Percentiles rank a stretch among this genome's conserved stretches.
Evolutionary conservation across 768 basidiomycete species (phyloP).

Genomic region (Exidia glandulosa): DNA sequence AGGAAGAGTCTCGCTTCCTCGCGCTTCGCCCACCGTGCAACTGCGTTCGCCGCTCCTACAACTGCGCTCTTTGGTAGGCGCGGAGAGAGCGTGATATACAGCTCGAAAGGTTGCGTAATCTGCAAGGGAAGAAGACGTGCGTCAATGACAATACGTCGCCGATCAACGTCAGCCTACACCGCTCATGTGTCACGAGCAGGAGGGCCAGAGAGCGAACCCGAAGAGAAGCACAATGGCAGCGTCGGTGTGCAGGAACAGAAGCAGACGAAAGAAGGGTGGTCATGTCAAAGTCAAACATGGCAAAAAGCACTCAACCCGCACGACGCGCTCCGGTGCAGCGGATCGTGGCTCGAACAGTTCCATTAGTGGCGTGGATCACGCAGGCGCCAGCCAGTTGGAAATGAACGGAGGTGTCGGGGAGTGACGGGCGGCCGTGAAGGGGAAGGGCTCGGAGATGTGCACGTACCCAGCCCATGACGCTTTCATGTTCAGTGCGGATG

Average conservation of each 20-base stretch:
- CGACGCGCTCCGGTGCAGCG: too few relatives aligned
- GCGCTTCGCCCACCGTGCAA: slow-evolving; percentile 83
- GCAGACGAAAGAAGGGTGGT: neutral
- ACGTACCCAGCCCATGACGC: slow-evolving; percentile 89
- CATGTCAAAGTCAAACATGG: too few relatives aligned
- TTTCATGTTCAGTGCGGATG: slow-evolving; percentile 74
- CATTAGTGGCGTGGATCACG: too few relatives aligned
- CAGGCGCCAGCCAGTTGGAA: too few relatives aligned
- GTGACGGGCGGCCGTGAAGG: neutral
- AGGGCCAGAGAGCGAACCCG: neutral
- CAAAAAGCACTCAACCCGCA: too few relatives aligned
- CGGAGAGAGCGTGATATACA: slow-evolving; percentile 77
- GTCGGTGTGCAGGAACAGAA: neutral
- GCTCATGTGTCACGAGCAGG: neutral
- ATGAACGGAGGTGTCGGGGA: neutral
- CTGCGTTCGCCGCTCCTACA: slow-evolving; percentile 79
- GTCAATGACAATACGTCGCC: neutral
- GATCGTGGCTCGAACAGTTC: too few relatives aligned
- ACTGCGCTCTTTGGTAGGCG: slow-evolving; percentile 78
- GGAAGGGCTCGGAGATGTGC: neutral
- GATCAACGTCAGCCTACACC: neutral
- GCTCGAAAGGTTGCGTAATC: slow-evolving; percentile 90
- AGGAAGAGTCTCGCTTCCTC: slow-evolving; percentile 78
- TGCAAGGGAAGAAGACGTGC: slow-evolving; percentile 27
- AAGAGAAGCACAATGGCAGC: neutral